Evolutionary conservation across 352 stramenopile genomes (phyloP).

Genomic region (Thalassiosira ordinaria): DNA sequence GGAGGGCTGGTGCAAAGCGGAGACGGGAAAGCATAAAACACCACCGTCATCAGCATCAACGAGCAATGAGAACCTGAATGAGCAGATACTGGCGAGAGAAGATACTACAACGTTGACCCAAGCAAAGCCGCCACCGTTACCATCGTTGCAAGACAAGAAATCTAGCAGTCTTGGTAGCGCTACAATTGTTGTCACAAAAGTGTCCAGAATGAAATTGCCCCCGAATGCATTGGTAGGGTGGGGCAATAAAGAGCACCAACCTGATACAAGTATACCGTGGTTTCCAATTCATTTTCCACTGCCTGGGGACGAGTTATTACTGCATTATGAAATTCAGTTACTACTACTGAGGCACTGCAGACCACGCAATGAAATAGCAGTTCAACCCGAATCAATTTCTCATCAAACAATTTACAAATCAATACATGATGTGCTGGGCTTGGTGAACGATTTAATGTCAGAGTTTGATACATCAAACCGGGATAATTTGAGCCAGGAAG

Average conservation of each 20-base stretch:
- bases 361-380: constrained; percentile 1
- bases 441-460: constrained; percentile 36
- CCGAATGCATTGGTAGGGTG: not conserved
- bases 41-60: constrained; percentile 1
- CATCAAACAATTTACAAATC: constrained; percentile 46
- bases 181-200: constrained; percentile 55
- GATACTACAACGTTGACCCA: not conserved
- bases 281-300: constrained; percentile 40
- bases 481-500: constrained; percentile 1
- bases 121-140: not conserved
- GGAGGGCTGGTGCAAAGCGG: constrained; percentile 51
- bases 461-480: constrained; percentile 23
- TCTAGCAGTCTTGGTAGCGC: constrained; percentile 15
- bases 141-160: constrained; percentile 1
- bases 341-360: constrained; percentile 46
- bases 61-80: too few species aligned
- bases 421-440: constrained; percentile 26
- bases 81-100: not conserved
- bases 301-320: constrained; percentile 36
- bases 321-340: constrained; percentile 52
- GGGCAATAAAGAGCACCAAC: not conserved
- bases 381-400: constrained; percentile 42
- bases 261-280: not conserved
- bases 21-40: constrained; percentile 11
- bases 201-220: constrained; percentile 26